Evolutionary conservation across 148 eudicot genomes (phyloP).

Genomic region (Fallopia convolvulus): DNA sequence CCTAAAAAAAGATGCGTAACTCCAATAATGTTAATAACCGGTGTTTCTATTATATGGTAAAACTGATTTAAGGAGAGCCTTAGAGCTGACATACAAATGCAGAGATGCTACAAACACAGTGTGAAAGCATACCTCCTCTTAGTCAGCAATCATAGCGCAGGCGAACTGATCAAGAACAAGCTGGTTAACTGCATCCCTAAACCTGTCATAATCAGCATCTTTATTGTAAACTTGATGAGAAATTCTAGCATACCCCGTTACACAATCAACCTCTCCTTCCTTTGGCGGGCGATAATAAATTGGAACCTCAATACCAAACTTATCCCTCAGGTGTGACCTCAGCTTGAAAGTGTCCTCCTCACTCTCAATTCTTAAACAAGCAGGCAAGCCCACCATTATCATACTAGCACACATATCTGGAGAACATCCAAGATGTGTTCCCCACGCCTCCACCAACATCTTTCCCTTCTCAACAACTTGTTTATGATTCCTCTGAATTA

Average conservation of each 20-base stretch:
- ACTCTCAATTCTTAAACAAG: constrained; percentile 49
- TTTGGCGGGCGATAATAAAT: constrained; percentile 55
- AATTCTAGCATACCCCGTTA: constrained; percentile 91
- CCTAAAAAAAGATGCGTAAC: background rate
- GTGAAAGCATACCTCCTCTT: constrained; percentile 38
- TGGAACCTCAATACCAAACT: constrained; percentile 75
- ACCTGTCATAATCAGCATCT: constrained; percentile 52
- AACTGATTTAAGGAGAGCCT: background rate
- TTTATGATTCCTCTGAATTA: constrained; percentile 73
- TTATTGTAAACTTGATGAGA: constrained; percentile 85
- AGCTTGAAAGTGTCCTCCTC: constrained; percentile 54
- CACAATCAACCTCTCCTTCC: constrained; percentile 47
- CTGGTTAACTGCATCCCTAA: constrained; percentile 77
- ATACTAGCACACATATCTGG: constrained; percentile 81
- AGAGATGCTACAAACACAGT: background rate
- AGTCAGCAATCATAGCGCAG: constrained; percentile 35
- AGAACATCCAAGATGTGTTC: constrained; percentile 64
- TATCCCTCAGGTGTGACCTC: constrained; percentile 64
- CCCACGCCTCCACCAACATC: constrained; percentile 77
- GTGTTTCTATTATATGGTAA: background rate
- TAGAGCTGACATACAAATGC: background rate
- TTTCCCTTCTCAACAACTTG: constrained; percentile 74
- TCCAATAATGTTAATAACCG: background rate
- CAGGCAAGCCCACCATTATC: constrained; percentile 82
- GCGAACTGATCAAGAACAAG: constrained; percentile 58